These are phyloP conservation scores for Durio zibethinus DNA, from an alignment of 345 rosid species.

Conservation along the genomic window DNA sequence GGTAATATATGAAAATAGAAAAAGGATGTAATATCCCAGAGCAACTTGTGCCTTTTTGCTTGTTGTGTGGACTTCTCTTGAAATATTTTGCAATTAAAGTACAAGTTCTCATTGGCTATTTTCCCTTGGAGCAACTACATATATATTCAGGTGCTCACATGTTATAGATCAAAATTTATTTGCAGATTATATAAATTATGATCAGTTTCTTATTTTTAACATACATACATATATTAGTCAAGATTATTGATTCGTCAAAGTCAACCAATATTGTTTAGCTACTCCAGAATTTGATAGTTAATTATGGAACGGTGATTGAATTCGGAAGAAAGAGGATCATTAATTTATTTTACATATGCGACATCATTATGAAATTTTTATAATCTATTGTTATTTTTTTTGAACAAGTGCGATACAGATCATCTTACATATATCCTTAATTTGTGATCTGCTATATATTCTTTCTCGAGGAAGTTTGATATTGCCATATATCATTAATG, in stretches of 20 bases:
- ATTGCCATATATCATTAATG: background rate
- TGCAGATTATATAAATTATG: background rate
- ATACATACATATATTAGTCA: background rate
- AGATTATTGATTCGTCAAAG: no score
- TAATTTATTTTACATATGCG: background rate
- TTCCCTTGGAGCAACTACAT: background rate
- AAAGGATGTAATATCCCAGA: no score
- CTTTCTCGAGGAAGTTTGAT: no score
- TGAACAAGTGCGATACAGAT: background rate
- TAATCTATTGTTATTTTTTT: background rate
- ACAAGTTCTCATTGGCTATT: background rate
- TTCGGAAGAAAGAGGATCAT: background rate
- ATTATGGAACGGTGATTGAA: background rate
- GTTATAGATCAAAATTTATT: background rate
- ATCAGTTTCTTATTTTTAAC: background rate
- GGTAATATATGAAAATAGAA: no score
- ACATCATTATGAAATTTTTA: background rate
- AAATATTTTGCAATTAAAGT: background rate
- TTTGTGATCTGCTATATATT: no score
- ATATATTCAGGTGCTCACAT: background rate
- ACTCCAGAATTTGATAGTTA: no score
- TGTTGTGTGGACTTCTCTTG: background rate
- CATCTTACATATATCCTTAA: background rate
- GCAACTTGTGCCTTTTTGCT: background rate
- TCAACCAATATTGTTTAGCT: background rate